A percentile compares a stretch with the other conserved stretches of the same genome.
Conservation (phyloP, 2,329 filamentous ascomycete species). For the Torrubiella hemipterigena region DNA sequence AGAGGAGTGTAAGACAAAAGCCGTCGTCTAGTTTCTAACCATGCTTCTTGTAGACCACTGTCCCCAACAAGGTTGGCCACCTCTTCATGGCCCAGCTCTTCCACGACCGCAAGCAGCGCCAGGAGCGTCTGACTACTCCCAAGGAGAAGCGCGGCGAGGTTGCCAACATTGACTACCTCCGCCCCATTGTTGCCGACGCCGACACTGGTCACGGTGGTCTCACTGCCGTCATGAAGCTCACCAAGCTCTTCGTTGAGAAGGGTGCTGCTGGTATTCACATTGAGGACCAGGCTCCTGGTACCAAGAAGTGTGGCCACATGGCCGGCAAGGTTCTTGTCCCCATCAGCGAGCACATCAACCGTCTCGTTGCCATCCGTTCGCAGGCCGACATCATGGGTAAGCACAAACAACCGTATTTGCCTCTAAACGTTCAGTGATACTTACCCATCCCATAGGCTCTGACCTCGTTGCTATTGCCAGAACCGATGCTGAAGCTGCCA, state of each 20-base stretch:
- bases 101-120: constrained; percentile 97
- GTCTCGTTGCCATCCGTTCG: constrained; percentile 87
- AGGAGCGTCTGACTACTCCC: constrained; percentile 74
- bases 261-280: constrained; percentile 97
- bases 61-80: constrained; percentile 95
- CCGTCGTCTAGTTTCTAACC: neutral
- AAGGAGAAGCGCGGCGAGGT: constrained; percentile 61
- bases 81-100: constrained; percentile 98
- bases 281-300: constrained; percentile 94
- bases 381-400: constrained; percentile 97
- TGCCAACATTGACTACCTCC: constrained; percentile 81
- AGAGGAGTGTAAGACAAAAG: neutral
- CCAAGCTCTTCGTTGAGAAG: constrained; percentile 93
- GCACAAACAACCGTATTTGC: constrained; percentile 7
- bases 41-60: constrained; percentile 59
- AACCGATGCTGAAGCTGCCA: constrained; percentile 95
- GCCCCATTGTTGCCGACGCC: constrained; percentile 91
- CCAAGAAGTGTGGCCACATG: constrained; percentile 99
- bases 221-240: constrained; percentile 99
- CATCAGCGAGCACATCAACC: constrained; percentile 96
- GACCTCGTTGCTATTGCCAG: constrained; percentile 86
- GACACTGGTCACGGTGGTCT: constrained; percentile 95
- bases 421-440: neutral
- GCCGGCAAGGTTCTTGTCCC: constrained; percentile 96
- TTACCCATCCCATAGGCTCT: constrained; percentile 35